Evolutionary conservation across 2,329 filamentous ascomycete species (phyloP).

Genomic region (Paracamarosporium sp.): DNA sequence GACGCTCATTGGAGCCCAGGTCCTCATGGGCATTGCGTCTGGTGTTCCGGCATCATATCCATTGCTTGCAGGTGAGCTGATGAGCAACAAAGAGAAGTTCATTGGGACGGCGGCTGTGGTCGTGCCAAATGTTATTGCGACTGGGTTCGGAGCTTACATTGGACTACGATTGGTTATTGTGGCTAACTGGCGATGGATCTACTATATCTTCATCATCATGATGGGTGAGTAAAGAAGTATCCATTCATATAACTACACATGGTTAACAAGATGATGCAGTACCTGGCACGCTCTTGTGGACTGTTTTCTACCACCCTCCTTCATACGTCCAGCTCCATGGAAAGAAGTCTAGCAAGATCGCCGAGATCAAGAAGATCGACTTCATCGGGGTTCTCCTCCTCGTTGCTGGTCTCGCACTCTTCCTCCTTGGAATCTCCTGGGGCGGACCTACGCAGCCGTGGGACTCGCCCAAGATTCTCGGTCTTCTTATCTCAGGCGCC

Average conservation of each 20-base stretch:
- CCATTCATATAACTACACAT: slow-evolving; percentile 15
- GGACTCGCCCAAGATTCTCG: slow-evolving; percentile 25
- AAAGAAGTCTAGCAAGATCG: slow-evolving; percentile 25
- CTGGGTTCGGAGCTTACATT: slow-evolving; percentile 55
- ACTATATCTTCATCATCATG: slow-evolving; percentile 55
- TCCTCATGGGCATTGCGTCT: slow-evolving; percentile 25
- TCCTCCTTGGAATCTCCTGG: slow-evolving; percentile 54
- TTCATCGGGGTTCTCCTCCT: slow-evolving; percentile 52
- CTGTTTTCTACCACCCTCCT: slow-evolving; percentile 57
- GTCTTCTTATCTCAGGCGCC: slow-evolving; percentile 30
- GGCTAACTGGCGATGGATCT: slow-evolving; percentile 51
- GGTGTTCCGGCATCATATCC: slow-evolving; percentile 23
- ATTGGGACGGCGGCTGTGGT: slow-evolving; percentile 22
- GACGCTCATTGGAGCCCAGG: slow-evolving; percentile 29
- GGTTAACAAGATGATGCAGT: slow-evolving; percentile 31
- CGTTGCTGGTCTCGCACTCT: slow-evolving; percentile 49
- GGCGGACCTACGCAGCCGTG: slow-evolving; percentile 38
- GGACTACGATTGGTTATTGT: slow-evolving; percentile 53
- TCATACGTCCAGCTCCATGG: slow-evolving; percentile 47
- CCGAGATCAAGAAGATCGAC: slow-evolving; percentile 45
- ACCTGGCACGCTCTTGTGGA: slow-evolving; percentile 48
- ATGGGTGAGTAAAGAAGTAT: slow-evolving; percentile 25
- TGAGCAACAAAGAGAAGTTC: slow-evolving; percentile 42
- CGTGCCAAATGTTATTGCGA: slow-evolving; percentile 27
- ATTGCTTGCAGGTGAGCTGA: slow-evolving; percentile 19